These are phyloP conservation scores for Arabidopsis arenosa DNA, from an alignment of 345 rosid genomes.

Conservation along the genomic window DNA sequence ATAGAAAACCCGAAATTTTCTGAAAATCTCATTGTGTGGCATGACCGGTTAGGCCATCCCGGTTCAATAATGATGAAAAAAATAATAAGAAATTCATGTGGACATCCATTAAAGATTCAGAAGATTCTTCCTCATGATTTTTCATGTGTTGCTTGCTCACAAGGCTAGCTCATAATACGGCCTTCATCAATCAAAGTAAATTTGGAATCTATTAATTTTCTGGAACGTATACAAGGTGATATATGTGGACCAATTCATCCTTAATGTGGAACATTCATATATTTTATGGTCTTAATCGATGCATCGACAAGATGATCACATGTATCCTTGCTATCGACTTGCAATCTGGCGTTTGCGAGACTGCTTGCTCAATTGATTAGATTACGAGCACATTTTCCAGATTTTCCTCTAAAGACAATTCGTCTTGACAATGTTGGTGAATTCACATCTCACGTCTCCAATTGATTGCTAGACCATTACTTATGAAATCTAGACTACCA, in stretches of 20 bases:
- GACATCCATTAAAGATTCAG: too few species aligned
- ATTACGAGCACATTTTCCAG: neutral
- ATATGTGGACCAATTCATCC: neutral
- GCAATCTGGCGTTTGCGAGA: neutral
- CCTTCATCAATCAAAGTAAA: too few species aligned
- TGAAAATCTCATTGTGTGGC: too few species aligned
- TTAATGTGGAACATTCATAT: neutral
- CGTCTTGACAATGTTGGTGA: too few species aligned
- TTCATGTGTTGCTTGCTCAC: too few species aligned
- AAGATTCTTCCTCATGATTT: too few species aligned
- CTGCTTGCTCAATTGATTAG: neutral
- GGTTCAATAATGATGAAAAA: too few species aligned
- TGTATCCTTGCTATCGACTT: neutral
- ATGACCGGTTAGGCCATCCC: too few species aligned
- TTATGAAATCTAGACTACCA: neutral
- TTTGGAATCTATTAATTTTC: too few species aligned
- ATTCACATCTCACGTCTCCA: neutral
- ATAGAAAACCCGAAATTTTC: too few species aligned
- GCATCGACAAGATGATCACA: neutral
- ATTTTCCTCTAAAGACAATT: neutral
- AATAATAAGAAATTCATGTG: too few species aligned
- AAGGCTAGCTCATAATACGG: too few species aligned
- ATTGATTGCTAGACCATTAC: constrained; percentile 6
- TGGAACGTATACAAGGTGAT: neutral
- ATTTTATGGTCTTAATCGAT: neutral